Evolutionary conservation across 2,329 filamentous ascomycete species (phyloP).

Genomic region (Colletotrichum kahawae): DNA sequence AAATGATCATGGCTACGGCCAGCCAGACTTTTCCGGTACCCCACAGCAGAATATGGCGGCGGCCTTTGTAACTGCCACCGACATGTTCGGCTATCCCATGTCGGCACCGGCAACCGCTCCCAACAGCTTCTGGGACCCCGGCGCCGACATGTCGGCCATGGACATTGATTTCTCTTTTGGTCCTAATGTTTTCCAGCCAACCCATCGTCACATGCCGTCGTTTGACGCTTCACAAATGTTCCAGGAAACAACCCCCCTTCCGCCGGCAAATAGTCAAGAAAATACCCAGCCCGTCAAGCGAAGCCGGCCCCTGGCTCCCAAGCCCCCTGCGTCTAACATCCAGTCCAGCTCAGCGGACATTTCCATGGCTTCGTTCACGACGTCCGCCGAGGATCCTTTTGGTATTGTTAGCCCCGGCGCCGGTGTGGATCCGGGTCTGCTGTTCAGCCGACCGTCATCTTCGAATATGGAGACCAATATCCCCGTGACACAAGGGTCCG

Average conservation of each 20-base stretch:
- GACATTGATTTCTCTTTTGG: slow-evolving; percentile 62
- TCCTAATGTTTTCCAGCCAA: slow-evolving; percentile 48
- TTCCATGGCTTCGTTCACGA: slow-evolving; percentile 46
- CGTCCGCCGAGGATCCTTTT: slow-evolving; percentile 56
- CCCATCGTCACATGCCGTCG: slow-evolving; percentile 54
- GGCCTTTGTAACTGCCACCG: slow-evolving; percentile 51
- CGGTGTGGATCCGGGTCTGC: slow-evolving; percentile 64
- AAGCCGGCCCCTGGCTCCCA: slow-evolving; percentile 55
- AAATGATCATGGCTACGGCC: slow-evolving; percentile 59
- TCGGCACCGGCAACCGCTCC: slow-evolving; percentile 59
- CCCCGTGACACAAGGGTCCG: slow-evolving; percentile 23
- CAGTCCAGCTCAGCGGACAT: slow-evolving; percentile 11
- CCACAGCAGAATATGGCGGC: slow-evolving; percentile 54
- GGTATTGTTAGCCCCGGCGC: slow-evolving; percentile 48
- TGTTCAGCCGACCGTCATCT: slow-evolving; percentile 59
- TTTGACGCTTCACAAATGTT: slow-evolving; percentile 62
- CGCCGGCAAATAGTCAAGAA: slow-evolving; percentile 24
- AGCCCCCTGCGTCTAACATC: slow-evolving; percentile 42
- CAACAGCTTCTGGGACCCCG: slow-evolving; percentile 62
- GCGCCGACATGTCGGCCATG: slow-evolving; percentile 57
- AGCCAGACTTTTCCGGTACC: slow-evolving; percentile 55
- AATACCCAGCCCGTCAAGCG: slow-evolving; percentile 40
- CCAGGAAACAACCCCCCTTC: slow-evolving; percentile 47
- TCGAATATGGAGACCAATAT: slow-evolving; percentile 48
- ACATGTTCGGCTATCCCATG: slow-evolving; percentile 66